Evolutionary conservation across 352 stramenopile genomes (phyloP).

Genomic region (Pythium coloratum): DNA sequence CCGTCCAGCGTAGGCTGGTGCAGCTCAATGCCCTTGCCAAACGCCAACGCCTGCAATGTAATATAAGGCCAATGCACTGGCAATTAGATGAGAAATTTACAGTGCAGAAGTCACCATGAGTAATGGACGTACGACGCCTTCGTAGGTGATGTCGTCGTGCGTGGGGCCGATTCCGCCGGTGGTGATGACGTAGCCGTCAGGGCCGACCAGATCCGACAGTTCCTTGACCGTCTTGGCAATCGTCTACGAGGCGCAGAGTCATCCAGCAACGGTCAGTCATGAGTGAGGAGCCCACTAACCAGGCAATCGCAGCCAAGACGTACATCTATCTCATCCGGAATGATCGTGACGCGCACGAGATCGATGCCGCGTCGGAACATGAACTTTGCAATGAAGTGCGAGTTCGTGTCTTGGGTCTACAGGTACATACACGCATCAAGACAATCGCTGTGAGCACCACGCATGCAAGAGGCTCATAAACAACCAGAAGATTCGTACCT

Average conservation of each 20-base stretch:
- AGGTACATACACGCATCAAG: neutral
- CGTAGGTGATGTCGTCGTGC: slow-evolving; percentile 89
- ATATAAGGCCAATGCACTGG: neutral
- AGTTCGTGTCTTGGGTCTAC: slow-evolving; percentile 86
- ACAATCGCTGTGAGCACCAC: neutral
- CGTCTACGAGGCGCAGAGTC: slow-evolving; percentile 29
- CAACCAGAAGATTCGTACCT: slow-evolving; percentile 35
- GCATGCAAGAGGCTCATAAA: neutral
- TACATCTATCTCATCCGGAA: slow-evolving; percentile 78
- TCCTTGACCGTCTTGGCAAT: slow-evolving; percentile 76
- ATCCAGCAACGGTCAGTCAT: neutral
- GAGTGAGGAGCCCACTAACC: neutral
- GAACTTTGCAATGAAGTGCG: slow-evolving; percentile 59
- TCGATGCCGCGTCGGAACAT: slow-evolving; percentile 75
- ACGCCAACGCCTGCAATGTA: slow-evolving; percentile 59
- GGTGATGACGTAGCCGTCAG: slow-evolving; percentile 82
- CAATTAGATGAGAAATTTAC: neutral
- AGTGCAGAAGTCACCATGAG: neutral
- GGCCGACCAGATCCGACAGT: slow-evolving; percentile 70
- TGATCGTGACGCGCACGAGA: slow-evolving; percentile 73
- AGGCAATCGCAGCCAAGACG: neutral
- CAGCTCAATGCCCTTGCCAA: slow-evolving; percentile 62
- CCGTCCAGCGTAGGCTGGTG: slow-evolving; percentile 65
- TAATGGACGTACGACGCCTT: slow-evolving; percentile 56
- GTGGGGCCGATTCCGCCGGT: slow-evolving; percentile 83